Evolutionary conservation across 2,329 filamentous ascomycete genomes (phyloP).

Genomic region (Arthrobotrys entomopaga): DNA sequence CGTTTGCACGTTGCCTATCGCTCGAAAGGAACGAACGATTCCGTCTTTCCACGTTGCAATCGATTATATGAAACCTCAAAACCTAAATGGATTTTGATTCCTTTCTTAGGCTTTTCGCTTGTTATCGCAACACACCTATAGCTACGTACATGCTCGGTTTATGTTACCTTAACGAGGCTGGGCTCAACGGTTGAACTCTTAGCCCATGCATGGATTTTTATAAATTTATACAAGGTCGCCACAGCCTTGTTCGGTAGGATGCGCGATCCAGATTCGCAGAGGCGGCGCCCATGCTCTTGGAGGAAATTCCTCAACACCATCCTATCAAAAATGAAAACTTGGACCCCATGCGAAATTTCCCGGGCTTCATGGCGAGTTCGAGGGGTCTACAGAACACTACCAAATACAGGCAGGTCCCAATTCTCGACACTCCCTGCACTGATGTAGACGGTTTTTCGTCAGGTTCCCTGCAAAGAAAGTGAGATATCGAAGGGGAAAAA

Average conservation of each 20-base stretch:
- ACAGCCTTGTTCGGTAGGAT: constrained; percentile 51
- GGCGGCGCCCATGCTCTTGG: constrained; percentile 16
- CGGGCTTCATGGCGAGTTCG: constrained; percentile 31
- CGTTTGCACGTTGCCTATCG: not conserved
- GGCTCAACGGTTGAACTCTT: constrained; percentile 19
- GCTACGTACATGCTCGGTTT: constrained; percentile 33
- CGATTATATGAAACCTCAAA: constrained; percentile 5
- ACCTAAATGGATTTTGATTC: not conserved
- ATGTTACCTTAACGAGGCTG: constrained; percentile 25
- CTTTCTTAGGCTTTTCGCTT: constrained; percentile 2
- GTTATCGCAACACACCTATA: constrained; percentile 31
- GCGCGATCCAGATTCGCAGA: constrained; percentile 30
- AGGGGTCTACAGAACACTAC: constrained; percentile 26
- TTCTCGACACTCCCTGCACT: constrained; percentile 41
- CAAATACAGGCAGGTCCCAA: constrained; percentile 53
- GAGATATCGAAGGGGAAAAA: not conserved
- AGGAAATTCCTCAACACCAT: constrained; percentile 1
- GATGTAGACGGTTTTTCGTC: constrained; percentile 45
- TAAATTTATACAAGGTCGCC: constrained; percentile 28
- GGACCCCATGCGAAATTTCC: constrained; percentile 50
- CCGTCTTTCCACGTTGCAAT: constrained; percentile 14
- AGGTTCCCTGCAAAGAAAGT: constrained; percentile 41
- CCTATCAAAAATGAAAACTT: constrained; percentile 19
- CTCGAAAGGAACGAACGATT: not conserved
- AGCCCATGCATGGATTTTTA: constrained; percentile 43